A percentile compares a stretch with the other conserved stretches of the same genome.
phyloP scores from a whole-genome alignment of 257 asterid species.

The Haberlea rhodopensis region DNA sequence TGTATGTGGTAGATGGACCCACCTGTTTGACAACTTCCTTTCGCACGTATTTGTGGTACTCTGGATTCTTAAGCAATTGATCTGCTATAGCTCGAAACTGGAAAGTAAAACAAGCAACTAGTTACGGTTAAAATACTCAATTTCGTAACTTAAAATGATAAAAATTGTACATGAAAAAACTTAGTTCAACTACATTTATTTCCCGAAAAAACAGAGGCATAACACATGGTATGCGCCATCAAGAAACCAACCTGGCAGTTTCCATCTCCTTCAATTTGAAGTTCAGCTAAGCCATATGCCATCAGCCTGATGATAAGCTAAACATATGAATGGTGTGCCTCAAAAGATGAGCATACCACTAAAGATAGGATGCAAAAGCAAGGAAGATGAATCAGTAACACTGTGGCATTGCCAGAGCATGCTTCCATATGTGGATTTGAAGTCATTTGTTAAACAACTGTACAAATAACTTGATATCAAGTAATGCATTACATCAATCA shows the following conservation, averaged over 20 bases:
- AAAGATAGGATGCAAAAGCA: conserved; percentile 10
- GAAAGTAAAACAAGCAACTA: conserved; percentile 24
- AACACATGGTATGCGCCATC: conserved; percentile 16
- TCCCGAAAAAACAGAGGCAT: neutral
- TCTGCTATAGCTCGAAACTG: conserved; percentile 97
- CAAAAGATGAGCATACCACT: conserved; percentile 17
- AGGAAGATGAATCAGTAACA: conserved; percentile 13
- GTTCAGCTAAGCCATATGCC: conserved; percentile 73
- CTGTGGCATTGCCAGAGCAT: neutral
- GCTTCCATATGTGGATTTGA: neutral
- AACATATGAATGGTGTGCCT: conserved; percentile 29
- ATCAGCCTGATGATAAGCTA: conserved; percentile 53
- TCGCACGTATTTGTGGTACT: conserved; percentile 73
- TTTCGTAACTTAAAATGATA: neutral
- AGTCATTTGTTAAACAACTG: neutral
- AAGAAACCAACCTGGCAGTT: conserved; percentile 83
- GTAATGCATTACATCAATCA: neutral
- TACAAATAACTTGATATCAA: neutral
- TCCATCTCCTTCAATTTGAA: conserved; percentile 94
- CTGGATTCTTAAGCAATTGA: conserved; percentile 73
- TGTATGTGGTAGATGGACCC: conserved; percentile 6
- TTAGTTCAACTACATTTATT: neutral
- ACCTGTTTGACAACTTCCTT: conserved; percentile 86
- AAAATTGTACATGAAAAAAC: neutral
- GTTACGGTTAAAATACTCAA: conserved; percentile 9